Percentiles rank a stretch among this genome's conserved stretches.
Evolutionary conservation across 306 rosid genomes (phyloP).

Genomic region (Notholithocarpus densiflorus): DNA sequence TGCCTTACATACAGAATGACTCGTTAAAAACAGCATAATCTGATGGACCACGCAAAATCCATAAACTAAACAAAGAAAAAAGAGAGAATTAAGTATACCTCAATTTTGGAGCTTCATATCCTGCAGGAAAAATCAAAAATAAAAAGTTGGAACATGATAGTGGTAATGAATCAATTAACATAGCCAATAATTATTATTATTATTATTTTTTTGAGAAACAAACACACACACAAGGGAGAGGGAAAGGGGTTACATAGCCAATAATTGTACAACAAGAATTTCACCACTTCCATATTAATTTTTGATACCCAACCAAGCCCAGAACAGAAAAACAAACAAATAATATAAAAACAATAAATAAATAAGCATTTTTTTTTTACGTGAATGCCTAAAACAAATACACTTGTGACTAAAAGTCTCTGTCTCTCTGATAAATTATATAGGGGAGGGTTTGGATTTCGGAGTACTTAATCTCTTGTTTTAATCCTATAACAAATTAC

Average conservation of each 20-base stretch:
- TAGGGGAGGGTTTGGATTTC: too few species aligned
- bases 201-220: too few species aligned
- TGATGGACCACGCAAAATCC: background rate
- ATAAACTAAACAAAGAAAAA: background rate
- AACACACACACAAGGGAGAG: too few species aligned
- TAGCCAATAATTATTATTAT: too few species aligned
- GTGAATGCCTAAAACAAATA: background rate
- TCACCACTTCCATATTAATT: background rate
- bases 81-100: constrained; percentile 36
- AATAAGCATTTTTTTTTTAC: too few species aligned
- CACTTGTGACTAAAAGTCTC: too few species aligned
- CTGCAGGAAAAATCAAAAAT: constrained; percentile 39
- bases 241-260: too few species aligned
- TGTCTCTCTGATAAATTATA: too few species aligned
- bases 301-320: background rate
- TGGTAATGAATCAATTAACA: background rate
- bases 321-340: background rate
- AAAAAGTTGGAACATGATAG: constrained; percentile 12
- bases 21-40: background rate
- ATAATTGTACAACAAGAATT: background rate
- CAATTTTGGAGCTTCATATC: constrained; percentile 75
- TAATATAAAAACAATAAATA: background rate
- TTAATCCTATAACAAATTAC: too few species aligned
- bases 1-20: background rate
- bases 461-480: too few species aligned